Evolutionary conservation across 306 rosid genomes (phyloP).

Genomic region (Malus fusca): DNA sequence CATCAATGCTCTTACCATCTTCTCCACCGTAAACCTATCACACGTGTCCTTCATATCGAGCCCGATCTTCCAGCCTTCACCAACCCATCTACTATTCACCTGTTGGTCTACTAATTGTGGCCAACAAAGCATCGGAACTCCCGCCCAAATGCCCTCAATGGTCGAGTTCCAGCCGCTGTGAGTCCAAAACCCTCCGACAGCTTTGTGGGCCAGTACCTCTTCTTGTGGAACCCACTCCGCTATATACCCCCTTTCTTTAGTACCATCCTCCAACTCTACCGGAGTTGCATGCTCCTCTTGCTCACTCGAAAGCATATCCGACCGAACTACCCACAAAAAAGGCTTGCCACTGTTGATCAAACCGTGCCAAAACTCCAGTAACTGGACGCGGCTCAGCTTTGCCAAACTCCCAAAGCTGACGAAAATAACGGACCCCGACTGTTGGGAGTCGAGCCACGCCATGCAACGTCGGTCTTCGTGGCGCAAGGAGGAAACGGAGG

Average conservation of each 20-base stretch:
- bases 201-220: conserved; percentile 20
- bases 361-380: conserved; percentile 14
- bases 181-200: conserved; percentile 9
- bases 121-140: conserved; percentile 38
- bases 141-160: conserved; percentile 23
- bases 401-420: conserved; percentile 11
- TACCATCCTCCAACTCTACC: neutral
- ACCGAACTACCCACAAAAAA: neutral
- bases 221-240: conserved; percentile 30
- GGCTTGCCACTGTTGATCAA: neutral
- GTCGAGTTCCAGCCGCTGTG: conserved; percentile 21
- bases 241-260: conserved; percentile 14
- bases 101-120: conserved; percentile 4
- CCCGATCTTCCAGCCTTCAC: conserved; percentile 29
- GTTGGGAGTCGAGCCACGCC: conserved; percentile 8
- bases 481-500: neutral
- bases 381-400: neutral
- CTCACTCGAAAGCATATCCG: neutral
- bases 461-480: neutral
- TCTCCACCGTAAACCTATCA: conserved; percentile 5
- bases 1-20: neutral
- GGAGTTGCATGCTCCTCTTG: neutral
- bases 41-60: conserved; percentile 7
- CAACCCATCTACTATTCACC: conserved; percentile 25
- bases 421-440: neutral